These are phyloP conservation scores for Aspergillus clavatus DNA, from an alignment of 2,329 filamentous ascomycete species.

Conservation along the genomic window DNA sequence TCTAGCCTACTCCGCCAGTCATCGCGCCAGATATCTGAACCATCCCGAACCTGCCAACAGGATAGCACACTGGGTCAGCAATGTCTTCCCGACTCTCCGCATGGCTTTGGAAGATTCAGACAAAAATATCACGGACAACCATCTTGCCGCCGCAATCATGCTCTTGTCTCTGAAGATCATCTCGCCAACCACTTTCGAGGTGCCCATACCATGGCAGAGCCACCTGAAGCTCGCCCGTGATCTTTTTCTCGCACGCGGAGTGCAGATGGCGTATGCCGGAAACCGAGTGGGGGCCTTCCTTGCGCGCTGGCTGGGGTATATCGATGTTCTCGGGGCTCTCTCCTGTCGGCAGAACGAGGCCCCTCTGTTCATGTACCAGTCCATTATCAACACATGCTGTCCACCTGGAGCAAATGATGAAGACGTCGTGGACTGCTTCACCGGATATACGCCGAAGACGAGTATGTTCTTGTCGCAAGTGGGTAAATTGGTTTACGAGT, in stretches of 20 bases:
- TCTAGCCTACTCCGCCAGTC: conserved; percentile 78
- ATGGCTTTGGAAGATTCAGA: conserved; percentile 58
- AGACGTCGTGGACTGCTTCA: conserved; percentile 71
- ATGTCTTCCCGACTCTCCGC: conserved; percentile 63
- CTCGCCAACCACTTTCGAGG: conserved; percentile 73
- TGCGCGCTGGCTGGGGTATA: conserved; percentile 76
- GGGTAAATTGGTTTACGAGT: conserved; percentile 64
- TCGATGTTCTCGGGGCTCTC: conserved; percentile 73
- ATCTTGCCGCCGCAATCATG: conserved; percentile 79
- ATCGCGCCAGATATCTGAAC: conserved; percentile 68
- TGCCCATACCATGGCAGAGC: conserved; percentile 74
- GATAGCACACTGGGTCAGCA: conserved; percentile 74
- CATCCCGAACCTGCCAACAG: conserved; percentile 70
- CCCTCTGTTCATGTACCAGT: conserved; percentile 50
- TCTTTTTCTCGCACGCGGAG: conserved; percentile 65
- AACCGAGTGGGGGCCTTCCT: conserved; percentile 67
- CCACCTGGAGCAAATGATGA: conserved; percentile 55
- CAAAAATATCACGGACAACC: conserved; percentile 64
- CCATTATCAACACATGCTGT: conserved; percentile 43
- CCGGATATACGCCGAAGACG: conserved; percentile 70
- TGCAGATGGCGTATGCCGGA: conserved; percentile 50
- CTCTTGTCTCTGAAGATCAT: conserved; percentile 78
- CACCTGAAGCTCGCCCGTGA: conserved; percentile 72
- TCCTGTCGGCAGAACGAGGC: conserved; percentile 53
- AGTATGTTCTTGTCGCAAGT: conserved; percentile 67